Evolutionary conservation across 2,329 filamentous ascomycete genomes (phyloP).

Genomic region (Penicillium capsulatum): DNA sequence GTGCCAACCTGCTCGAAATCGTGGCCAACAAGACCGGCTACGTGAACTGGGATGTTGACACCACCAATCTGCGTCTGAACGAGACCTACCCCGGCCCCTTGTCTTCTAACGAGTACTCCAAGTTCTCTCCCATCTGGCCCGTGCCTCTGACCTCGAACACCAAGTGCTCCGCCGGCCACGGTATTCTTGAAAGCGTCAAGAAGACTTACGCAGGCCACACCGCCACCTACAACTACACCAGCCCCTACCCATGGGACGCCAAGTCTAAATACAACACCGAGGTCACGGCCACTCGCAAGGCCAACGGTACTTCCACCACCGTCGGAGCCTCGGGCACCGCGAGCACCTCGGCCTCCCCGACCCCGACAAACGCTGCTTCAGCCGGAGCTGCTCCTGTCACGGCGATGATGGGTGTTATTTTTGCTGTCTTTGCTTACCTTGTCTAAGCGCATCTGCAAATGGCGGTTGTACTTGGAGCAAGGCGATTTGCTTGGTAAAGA

Average conservation of each 20-base stretch:
- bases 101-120: slow-evolving; percentile 23
- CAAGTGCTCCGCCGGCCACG: slow-evolving; percentile 35
- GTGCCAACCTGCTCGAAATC: slow-evolving; percentile 62
- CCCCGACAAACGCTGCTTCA: slow-evolving; percentile 4
- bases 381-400: slow-evolving; percentile 9
- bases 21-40: slow-evolving; percentile 62
- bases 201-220: slow-evolving; percentile 25
- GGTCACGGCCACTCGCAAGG: slow-evolving; percentile 27
- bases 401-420: slow-evolving; percentile 12
- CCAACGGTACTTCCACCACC: slow-evolving; percentile 15
- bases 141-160: slow-evolving; percentile 27
- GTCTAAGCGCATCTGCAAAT: slow-evolving; percentile 12
- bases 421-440: slow-evolving; percentile 14
- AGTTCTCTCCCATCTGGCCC: slow-evolving; percentile 28
- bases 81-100: slow-evolving; percentile 50
- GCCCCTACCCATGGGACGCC: slow-evolving; percentile 23
- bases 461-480: neutral
- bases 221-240: slow-evolving; percentile 34
- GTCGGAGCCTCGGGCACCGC: slow-evolving; percentile 10
- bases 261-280: slow-evolving; percentile 21
- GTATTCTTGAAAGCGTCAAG: slow-evolving; percentile 32
- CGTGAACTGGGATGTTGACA: slow-evolving; percentile 39
- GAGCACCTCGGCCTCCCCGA: slow-evolving; percentile 9
- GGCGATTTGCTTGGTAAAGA: too few species aligned
- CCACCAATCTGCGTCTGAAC: slow-evolving; percentile 49